Conservation (phyloP, 306 rosid genomes). For the Cicer chorassanicum region DNA sequence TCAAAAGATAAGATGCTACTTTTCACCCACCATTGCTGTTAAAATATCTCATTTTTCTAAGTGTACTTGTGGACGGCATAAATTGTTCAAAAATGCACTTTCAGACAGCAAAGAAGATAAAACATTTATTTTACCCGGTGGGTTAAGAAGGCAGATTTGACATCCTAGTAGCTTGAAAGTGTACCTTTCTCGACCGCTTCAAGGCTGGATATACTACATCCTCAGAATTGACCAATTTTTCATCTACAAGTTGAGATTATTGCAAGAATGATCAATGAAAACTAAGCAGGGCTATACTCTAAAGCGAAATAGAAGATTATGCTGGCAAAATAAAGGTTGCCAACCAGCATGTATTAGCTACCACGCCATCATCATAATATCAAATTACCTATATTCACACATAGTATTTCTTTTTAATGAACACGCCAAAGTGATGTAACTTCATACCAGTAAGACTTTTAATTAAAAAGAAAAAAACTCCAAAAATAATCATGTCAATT, state of each 20-base stretch:
- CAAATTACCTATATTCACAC: not conserved
- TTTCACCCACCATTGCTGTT: too few relatives aligned
- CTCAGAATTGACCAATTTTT: constrained; percentile 14
- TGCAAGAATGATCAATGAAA: constrained; percentile 26
- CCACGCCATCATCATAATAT: not conserved
- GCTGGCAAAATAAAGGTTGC: not conserved
- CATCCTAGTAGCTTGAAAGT: not conserved
- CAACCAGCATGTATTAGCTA: not conserved
- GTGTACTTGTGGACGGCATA: too few relatives aligned
- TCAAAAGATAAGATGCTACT: too few relatives aligned
- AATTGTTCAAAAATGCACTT: too few relatives aligned
- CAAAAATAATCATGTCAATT: too few relatives aligned
- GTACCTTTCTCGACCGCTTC: constrained; percentile 49
- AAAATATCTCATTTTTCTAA: too few relatives aligned
- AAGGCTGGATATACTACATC: not conserved
- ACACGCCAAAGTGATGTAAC: too few relatives aligned
- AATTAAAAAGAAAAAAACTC: too few relatives aligned
- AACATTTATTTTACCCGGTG: too few relatives aligned
- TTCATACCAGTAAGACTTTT: too few relatives aligned
- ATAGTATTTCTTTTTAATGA: too few relatives aligned
- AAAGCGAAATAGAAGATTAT: not conserved
- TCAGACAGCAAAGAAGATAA: too few relatives aligned
- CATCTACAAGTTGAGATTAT: constrained; percentile 35
- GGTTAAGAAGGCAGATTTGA: not conserved
- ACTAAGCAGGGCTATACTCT: not conserved